Conservation (phyloP, 345 rosid genomes). For the Pistacia atlantica region DNA sequence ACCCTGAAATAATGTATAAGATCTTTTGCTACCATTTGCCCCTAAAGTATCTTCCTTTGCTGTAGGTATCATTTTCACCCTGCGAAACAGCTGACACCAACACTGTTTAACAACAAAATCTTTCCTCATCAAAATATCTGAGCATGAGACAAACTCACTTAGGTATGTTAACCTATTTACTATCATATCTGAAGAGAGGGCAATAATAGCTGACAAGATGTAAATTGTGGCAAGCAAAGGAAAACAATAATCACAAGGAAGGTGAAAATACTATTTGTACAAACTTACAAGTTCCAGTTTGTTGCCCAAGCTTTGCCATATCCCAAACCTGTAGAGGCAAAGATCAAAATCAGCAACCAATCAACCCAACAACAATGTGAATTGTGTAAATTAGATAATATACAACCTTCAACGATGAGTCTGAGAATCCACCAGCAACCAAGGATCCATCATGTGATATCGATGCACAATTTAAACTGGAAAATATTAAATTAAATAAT, state of each 20-base stretch:
- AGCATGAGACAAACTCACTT: background rate
- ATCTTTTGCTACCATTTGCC: slow-evolving; percentile 57
- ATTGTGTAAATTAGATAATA: slow-evolving; percentile 8
- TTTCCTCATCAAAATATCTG: slow-evolving; percentile 2
- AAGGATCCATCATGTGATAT: slow-evolving; percentile 97
- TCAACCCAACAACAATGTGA: slow-evolving; percentile 2
- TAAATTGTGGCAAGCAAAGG: background rate
- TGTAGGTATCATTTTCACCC: slow-evolving; percentile 63
- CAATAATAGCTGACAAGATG: too few species aligned
- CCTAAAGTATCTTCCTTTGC: slow-evolving; percentile 49
- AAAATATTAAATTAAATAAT: slow-evolving; percentile 11
- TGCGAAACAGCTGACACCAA: slow-evolving; percentile 63
- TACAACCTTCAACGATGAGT: slow-evolving; percentile 86
- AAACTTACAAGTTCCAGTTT: slow-evolving; percentile 59
- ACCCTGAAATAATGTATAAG: slow-evolving; percentile 76
- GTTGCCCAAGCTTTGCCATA: slow-evolving; percentile 93
- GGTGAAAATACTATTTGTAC: background rate
- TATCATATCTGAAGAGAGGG: slow-evolving; percentile 6
- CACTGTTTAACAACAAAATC: slow-evolving; percentile 20
- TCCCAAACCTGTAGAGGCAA: slow-evolving; percentile 80
- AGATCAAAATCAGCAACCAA: slow-evolving; percentile 31
- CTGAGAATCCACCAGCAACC: slow-evolving; percentile 97
- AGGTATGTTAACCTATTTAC: background rate
- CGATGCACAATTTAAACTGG: slow-evolving; percentile 84
- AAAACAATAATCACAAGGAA: slow-evolving; percentile 8